A percentile compares a stretch with the other conserved stretches of the same genome.
These are phyloP conservation scores for Amphicarpaea edgeworthii DNA, from an alignment of 306 rosid species.

Conservation along the genomic window DNA sequence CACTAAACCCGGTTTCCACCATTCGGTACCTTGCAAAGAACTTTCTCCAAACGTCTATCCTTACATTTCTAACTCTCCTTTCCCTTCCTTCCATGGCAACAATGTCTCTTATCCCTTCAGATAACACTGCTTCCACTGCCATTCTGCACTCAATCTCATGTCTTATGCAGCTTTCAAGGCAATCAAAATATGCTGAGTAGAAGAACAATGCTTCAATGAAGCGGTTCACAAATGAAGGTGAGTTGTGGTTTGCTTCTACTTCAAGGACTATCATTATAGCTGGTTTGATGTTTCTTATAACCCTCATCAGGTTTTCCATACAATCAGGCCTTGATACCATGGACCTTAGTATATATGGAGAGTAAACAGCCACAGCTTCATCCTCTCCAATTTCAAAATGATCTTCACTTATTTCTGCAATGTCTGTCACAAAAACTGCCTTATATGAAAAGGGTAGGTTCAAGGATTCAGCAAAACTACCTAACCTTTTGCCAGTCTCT, in stretches of 20 bases:
- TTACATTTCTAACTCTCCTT: conserved; percentile 64
- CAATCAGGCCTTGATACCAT: conserved; percentile 60
- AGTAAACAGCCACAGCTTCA: conserved; percentile 67
- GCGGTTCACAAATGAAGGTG: conserved; percentile 72
- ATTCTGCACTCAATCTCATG: conserved; percentile 46
- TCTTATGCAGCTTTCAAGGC: conserved; percentile 58
- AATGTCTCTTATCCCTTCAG: conserved; percentile 59
- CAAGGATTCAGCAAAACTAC: conserved; percentile 63
- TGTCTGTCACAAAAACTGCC: conserved; percentile 53
- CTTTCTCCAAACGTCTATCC: conserved; percentile 78
- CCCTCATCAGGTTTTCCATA: conserved; percentile 77
- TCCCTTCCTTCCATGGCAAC: conserved; percentile 66
- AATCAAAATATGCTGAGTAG: conserved; percentile 64
- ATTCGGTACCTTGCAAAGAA: conserved; percentile 71
- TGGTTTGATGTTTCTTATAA: conserved; percentile 61
- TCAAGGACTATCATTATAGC: conserved; percentile 67
- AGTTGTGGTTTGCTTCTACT: conserved; percentile 66
- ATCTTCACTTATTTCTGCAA: conserved; percentile 56
- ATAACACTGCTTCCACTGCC: conserved; percentile 44
- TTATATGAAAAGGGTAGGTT: conserved; percentile 68
- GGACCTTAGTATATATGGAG: conserved; percentile 53
- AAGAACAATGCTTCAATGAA: conserved; percentile 70
- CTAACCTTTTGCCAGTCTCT: conserved; percentile 62
- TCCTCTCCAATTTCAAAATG: conserved; percentile 55
- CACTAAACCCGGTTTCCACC: conserved; percentile 67